Base-by-base conservation (phyloP, 2,329 filamentous ascomycete species). In the Botryotinia globosa region DNA sequence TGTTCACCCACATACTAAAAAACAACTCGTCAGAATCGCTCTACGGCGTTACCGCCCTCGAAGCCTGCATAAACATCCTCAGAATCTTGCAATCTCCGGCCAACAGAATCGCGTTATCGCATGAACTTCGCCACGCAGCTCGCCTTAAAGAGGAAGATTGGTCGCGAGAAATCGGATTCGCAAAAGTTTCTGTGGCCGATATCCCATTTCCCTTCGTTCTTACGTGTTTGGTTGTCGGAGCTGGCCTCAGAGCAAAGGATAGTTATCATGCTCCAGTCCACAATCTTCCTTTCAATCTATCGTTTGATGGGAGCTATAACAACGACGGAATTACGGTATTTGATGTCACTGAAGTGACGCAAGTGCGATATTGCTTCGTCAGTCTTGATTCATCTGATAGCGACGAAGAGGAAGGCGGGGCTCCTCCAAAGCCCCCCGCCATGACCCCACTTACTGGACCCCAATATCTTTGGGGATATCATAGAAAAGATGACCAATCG, bases 261-360 rank as follows among this genome's bases (percentile, higher is more conserved):
- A 20, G 25, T 51, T 51, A 51, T 12, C 32, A 39, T 71, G 20
- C 22, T 12, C 10, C 4, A 25, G 22, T 39, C 6, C 8, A 29
- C 20, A 18, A 29, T 32, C 48, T 71, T 32, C 45, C 45, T 42
- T 54, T 54, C 32, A 39, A 54, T 56, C 34, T 37, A 32, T 9
- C 22, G 9, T 54, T 54, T 25, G 6, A 75, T 39, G 54, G 25
- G 51, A 25, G 66, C 16, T 34, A 74, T 69, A 76, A 75, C 22
- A 75, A 75, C 44, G 74, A 77, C 70, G 77, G 76, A 7, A 75
- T 79, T 29, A 78, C 78, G 5, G 72, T 79, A n/a, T 61, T 79
- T 18, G 77, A 79, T 66, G 76, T 79, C 44, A 76, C 77, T 10
- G 66, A 76, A 16, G 61, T 64, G 9, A 37, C 42, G 1, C 42